Evolutionary conservation across 179 eudicot species (phyloP).

Genomic region (Patellifolia procumbens): DNA sequence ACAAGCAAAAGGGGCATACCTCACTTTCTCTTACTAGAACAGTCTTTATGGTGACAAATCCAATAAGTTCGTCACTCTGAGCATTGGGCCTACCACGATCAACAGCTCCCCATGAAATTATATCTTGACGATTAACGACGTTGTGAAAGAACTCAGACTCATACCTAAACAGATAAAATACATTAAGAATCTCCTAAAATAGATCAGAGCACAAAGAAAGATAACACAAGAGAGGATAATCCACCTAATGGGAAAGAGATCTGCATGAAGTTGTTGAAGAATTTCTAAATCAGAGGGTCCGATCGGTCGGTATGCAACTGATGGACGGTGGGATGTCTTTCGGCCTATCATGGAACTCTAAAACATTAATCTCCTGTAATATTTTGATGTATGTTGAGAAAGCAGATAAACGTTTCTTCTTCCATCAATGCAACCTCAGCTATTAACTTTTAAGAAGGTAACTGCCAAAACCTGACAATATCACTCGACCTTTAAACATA

Average conservation of each 20-base stretch:
- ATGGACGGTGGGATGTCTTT: conserved; percentile 54
- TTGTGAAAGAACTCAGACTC: conserved; percentile 85
- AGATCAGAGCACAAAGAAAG: conserved; percentile 11
- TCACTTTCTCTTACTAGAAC: conserved; percentile 83
- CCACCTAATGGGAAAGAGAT: conserved; percentile 92
- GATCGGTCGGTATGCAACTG: conserved; percentile 72
- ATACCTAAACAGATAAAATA: conserved; percentile 49
- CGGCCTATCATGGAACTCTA: conserved; percentile 61
- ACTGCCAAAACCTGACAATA: conserved; percentile 26
- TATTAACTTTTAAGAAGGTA: conserved; percentile 33
- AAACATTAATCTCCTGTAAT: conserved; percentile 51
- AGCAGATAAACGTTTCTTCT: conserved; percentile 26
- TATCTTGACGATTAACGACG: conserved; percentile 69
- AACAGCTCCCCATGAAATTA: conserved; percentile 98
- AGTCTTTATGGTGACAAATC: conserved; percentile 83
- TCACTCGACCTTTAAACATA: conserved; percentile 5
- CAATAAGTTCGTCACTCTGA: conserved; percentile 81
- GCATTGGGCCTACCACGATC: conserved; percentile 69
- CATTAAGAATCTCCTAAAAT: background rate
- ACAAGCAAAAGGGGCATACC: conserved; percentile 48
- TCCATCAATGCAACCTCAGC: conserved; percentile 63
- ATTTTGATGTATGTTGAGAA: conserved; percentile 34
- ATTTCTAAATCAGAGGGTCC: conserved; percentile 67
- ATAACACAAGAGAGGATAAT: conserved; percentile 1
- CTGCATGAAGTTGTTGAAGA: conserved; percentile 68